Conservation (phyloP, 2,329 filamentous ascomycete genomes). For the Cladosporium oxysporum region DNA sequence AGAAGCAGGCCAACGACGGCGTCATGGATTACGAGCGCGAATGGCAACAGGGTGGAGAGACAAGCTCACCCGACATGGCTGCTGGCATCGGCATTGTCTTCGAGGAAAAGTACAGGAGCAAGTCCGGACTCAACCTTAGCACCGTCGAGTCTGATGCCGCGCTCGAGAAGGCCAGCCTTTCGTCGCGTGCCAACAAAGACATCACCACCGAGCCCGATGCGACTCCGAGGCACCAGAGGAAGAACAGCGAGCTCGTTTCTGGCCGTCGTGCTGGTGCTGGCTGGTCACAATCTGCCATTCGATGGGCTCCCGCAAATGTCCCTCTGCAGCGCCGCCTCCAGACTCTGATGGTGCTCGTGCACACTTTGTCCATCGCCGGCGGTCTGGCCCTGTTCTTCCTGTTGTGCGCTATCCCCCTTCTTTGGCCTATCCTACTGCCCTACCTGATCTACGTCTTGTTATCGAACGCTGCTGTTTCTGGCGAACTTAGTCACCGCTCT, state of each 20-base stretch:
- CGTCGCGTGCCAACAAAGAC: constrained; percentile 39
- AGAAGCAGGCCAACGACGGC: background rate
- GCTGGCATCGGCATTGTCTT: constrained; percentile 11
- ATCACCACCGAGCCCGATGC: constrained; percentile 26
- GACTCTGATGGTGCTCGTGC: constrained; percentile 51
- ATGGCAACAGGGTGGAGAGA: background rate
- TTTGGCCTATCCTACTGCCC: constrained; percentile 76
- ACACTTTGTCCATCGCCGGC: constrained; percentile 51
- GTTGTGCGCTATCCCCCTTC: constrained; percentile 84
- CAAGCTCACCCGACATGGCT: background rate
- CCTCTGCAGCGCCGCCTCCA: constrained; percentile 53
- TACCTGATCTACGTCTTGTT: constrained; percentile 84
- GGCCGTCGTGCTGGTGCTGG: constrained; percentile 56
- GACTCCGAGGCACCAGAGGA: constrained; percentile 25
- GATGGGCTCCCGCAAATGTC: constrained; percentile 84
- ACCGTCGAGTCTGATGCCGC: constrained; percentile 44
- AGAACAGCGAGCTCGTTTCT: constrained; percentile 48
- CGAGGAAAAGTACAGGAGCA: constrained; percentile 32
- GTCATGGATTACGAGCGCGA: constrained; percentile 12
- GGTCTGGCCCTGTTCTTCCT: constrained; percentile 81
- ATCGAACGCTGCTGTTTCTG: constrained; percentile 75
- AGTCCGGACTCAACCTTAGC: constrained; percentile 48
- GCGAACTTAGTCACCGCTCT: constrained; percentile 72
- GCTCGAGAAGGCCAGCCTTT: constrained; percentile 6
- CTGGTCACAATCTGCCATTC: constrained; percentile 60